Evolutionary conservation across 2,329 filamentous ascomycete species (phyloP).

Genomic region (Colletotrichum liaoningense): DNA sequence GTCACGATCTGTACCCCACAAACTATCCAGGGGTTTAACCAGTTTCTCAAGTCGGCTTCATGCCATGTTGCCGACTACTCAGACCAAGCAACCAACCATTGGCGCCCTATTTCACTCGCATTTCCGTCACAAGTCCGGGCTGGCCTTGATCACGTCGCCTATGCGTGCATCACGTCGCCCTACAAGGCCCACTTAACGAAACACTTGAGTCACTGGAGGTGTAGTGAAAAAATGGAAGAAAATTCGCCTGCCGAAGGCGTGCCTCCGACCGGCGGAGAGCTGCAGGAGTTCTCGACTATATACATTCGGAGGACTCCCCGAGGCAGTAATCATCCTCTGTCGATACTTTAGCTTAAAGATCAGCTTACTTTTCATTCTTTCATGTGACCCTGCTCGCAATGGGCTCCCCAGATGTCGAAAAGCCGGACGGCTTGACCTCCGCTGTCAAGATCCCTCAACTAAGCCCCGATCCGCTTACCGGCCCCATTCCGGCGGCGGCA

Average conservation of each 20-base stretch:
- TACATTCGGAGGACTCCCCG: neutral
- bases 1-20: slow-evolving; percentile 9
- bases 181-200: slow-evolving; percentile 16
- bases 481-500: slow-evolving; percentile 18
- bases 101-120: neutral
- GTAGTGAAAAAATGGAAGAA: slow-evolving; percentile 9
- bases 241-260: neutral
- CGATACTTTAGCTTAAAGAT: neutral
- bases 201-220: slow-evolving; percentile 24
- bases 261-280: slow-evolving; percentile 24
- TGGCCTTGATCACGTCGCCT: slow-evolving; percentile 3
- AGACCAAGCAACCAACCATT: neutral
- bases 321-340: neutral
- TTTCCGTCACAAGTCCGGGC: neutral
- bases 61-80: slow-evolving; percentile 8
- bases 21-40: neutral
- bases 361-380: neutral
- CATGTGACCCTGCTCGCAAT: neutral
- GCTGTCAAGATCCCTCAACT: neutral
- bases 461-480: slow-evolving; percentile 17
- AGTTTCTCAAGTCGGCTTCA: neutral
- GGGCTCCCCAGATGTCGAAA: neutral
- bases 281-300: neutral
- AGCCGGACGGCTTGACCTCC: neutral
- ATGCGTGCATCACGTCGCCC: neutral